Percentiles rank a stretch among this genome's conserved stretches.
Evolutionary conservation across 768 basidiomycete genomes (phyloP).

Genomic region (Pisolithus orientalis): DNA sequence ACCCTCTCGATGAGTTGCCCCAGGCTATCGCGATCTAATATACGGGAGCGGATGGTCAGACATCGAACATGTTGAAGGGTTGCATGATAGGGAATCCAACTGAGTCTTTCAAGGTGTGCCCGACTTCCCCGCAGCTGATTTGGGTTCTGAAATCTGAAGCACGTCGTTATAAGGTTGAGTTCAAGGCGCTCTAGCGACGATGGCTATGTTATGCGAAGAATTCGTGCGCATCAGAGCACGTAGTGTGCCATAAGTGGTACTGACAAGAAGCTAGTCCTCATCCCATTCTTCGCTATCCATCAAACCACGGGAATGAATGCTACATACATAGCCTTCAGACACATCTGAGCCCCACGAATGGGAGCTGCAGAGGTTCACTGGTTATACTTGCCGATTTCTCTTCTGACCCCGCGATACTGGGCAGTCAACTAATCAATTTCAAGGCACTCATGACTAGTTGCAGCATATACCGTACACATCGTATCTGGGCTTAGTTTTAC

Average conservation of each 20-base stretch:
- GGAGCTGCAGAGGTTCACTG: no score
- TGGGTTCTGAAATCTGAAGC: constrained; percentile 1
- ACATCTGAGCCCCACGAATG: no score
- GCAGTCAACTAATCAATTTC: no score
- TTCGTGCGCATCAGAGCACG: constrained; percentile 82
- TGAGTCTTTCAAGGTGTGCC: constrained; percentile 83
- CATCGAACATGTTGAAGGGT: constrained; percentile 59
- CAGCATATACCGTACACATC: no score
- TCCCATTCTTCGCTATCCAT: constrained; percentile 51
- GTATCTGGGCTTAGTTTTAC: no score
- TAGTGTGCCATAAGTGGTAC: constrained; percentile 59
- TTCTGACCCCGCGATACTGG: no score
- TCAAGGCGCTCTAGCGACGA: constrained; percentile 65
- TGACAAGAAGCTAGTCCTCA: constrained; percentile 53
- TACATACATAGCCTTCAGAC: constrained; percentile 38
- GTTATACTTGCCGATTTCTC: no score
- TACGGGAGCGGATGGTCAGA: constrained; percentile 87
- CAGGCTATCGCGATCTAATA: constrained; percentile 52
- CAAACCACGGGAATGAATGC: constrained; percentile 61
- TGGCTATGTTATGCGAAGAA: constrained; percentile 86
- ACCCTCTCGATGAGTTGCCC: no score
- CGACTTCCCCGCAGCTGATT: not conserved
- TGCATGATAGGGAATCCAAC: constrained; percentile 71
- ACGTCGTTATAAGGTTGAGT: constrained; percentile 59
- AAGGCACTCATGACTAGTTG: no score